Base-by-base conservation (phyloP, 176 grass and related monocot species). In the Bromus sterilis region DNA sequence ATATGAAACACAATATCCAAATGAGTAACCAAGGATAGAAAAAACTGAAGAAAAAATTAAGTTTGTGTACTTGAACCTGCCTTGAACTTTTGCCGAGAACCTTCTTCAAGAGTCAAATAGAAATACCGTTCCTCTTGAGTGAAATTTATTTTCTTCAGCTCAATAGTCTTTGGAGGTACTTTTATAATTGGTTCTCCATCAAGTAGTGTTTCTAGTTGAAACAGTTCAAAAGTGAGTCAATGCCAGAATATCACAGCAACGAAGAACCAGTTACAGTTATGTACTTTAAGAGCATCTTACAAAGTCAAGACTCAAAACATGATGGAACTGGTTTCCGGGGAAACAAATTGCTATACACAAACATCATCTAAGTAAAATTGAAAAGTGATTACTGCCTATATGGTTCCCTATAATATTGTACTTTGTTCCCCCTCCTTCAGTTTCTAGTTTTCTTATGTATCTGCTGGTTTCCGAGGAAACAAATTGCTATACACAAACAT, bases 171-270 rank as follows among this genome's bases (percentile, higher is more conserved):
- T 55, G 83, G 75, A 56, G 95, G 95, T 66, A 98, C 11, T 66
- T 98, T 93, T 56, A 98, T 92, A 65, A 98, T 98, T 39, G 92
- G 95, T 77, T 98, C 75, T 79, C 92, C 95, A 68, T 94, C 89
- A 71, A 98, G 91, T 51, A 93, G 4, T 33, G 92, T 91, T 74
- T 87, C 95, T 98, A 80, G 83, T 42, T 26, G 25, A 82, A 89
- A 80, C 14, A 20, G n/a, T 82, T 74, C 30, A 51, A 66, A 63
- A 65, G 12, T 57, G 83, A 26, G 65, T 76, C n/a, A 83, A 55
- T 79, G 15, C 62, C 26, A 78, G 29, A 74, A 69, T 74, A 61
- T 76, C 40, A 46, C 14, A 83, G 34, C 60, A 68, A 62, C 14
- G 1, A 49, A 65, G 13, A 73, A 35, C 29, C 15, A 78, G 42